Evolutionary conservation across 2,329 filamentous ascomycete genomes (phyloP), one percentile per base, ranked within the genome.

Genomic region (Pseudocercospora fuligena): DNA sequence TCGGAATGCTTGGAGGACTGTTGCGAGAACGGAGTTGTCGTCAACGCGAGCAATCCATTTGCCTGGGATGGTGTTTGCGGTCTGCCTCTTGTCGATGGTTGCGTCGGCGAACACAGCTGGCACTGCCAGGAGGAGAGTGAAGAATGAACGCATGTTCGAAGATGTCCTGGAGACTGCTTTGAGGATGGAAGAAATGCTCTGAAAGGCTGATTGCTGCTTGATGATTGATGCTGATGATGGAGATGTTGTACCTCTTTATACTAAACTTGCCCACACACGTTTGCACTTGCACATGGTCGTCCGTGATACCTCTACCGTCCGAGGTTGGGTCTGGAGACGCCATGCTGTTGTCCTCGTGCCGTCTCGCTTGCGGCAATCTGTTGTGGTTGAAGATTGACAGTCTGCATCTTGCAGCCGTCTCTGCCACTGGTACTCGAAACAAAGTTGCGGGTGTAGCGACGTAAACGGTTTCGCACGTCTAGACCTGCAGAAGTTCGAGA

Each of bases 21-120:
- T 63, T 21, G 46, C 62, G 1, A 71, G 61, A 9, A 46, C 33
- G 23, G 57, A 59, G 58, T 67, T 58, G 25, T 69, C 60, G 36
- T 70, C 66, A 46, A 72, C 36, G 58, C 65, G 60, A 33, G 64
- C 69, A 47, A 73, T 73, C 70, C 70, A 73, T 60, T 61, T 59
- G 57, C 65, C 68, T 36, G 66, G 60, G 29, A 73, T 69, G 36
- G 67, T 69, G 23, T 69, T 54, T 8, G 63, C 61, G 12, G 63
- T 67, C 49, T 68, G 66, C 47, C 70, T 63, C 47, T 66, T 61
- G 61, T 70, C 66, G 60, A 72, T 69, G 29, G 64, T 65, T 19
- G 68, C 63, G 56, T 54, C 63, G 29, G 66, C 70, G 33, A 70
- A 58, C 11, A 68, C 68, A 27, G 65, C 66, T 65, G 68, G 70